phyloP scores from a whole-genome alignment of 1,284 basidiomycete genomes.

The Calocybe gambosa region DNA sequence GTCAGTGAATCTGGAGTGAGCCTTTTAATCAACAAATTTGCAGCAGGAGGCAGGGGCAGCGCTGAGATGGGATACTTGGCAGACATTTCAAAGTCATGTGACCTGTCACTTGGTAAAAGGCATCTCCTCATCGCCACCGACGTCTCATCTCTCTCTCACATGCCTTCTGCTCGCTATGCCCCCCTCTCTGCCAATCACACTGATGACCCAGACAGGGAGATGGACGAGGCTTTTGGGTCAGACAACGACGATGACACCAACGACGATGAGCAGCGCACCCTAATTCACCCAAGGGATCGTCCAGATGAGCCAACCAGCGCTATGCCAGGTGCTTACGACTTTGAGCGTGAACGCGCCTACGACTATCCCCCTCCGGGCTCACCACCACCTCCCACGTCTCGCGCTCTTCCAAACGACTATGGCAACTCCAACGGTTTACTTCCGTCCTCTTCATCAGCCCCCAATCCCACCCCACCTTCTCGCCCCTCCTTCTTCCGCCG shows the following conservation, averaged over 20 bases:
- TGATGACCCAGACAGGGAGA: slow-evolving; percentile 50
- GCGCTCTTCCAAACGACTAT: slow-evolving; percentile 60
- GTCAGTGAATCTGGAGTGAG: slow-evolving; percentile 66
- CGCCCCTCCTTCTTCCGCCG: slow-evolving; percentile 55
- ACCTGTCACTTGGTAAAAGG: neutral
- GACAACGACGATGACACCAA: slow-evolving; percentile 43
- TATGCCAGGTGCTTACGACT: slow-evolving; percentile 59
- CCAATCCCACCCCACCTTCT: slow-evolving; percentile 22
- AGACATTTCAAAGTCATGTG: neutral
- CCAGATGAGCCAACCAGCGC: slow-evolving; percentile 15
- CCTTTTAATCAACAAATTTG: slow-evolving; percentile 58
- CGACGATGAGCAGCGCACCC: slow-evolving; percentile 32
- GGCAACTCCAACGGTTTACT: slow-evolving; percentile 80
- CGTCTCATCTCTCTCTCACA: too few species aligned
- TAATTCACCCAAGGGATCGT: slow-evolving; percentile 26
- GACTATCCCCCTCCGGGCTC: slow-evolving; percentile 77
- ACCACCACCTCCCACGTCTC: slow-evolving; percentile 58
- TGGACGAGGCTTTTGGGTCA: slow-evolving; percentile 61
- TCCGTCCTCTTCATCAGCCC: slow-evolving; percentile 45
- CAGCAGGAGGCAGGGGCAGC: slow-evolving; percentile 58
- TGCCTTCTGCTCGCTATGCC: slow-evolving; percentile 43
- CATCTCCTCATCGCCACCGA: neutral
- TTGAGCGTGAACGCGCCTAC: slow-evolving; percentile 76
- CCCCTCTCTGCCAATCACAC: slow-evolving; percentile 42
- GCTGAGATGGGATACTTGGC: slow-evolving; percentile 44